A percentile compares a stretch with the other conserved stretches of the same genome.
These are phyloP conservation scores for Escovopsis sp. DNA, from an alignment of 2,329 filamentous ascomycete species.

Conservation along the genomic window DNA sequence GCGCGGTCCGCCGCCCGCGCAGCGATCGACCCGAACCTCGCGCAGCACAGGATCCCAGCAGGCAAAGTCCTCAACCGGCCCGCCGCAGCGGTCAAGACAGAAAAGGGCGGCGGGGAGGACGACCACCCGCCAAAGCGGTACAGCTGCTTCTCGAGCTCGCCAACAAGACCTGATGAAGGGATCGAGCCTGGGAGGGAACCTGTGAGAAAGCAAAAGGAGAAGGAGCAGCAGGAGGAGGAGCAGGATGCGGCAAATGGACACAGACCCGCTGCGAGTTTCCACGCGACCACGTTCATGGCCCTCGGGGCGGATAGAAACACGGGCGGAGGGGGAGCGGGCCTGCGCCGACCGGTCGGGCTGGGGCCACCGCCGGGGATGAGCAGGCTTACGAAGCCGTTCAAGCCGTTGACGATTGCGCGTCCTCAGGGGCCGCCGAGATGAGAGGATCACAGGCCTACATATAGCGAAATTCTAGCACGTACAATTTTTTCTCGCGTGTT, in stretches of 20 bases:
- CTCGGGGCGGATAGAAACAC: constrained; percentile 15
- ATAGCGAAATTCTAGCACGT: too few relatives aligned
- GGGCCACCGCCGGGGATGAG: constrained; percentile 33
- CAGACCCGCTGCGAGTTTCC: constrained; percentile 31
- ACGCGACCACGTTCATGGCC: constrained; percentile 34
- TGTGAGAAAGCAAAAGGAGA: constrained; percentile 12
- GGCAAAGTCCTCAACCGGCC: constrained; percentile 21
- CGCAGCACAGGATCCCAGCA: constrained; percentile 26
- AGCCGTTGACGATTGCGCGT: constrained; percentile 37
- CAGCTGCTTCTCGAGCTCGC: constrained; percentile 43
- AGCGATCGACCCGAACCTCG: constrained; percentile 16
- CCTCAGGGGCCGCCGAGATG: constrained; percentile 11
- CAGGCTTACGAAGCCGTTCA: constrained; percentile 38
- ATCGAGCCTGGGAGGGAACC: constrained; percentile 8
- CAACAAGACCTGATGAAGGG: constrained; percentile 18
- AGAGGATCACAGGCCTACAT: background rate
- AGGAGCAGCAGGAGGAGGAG: constrained; percentile 10
- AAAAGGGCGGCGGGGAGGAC: constrained; percentile 12
- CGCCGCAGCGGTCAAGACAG: constrained; percentile 8
- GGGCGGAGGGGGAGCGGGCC: constrained; percentile 14
- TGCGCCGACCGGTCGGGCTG: constrained; percentile 30
- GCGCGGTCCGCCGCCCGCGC: constrained; percentile 9
- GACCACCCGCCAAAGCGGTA: constrained; percentile 30
- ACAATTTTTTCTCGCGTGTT: too few relatives aligned
- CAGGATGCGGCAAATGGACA: too few relatives aligned